Evolutionary conservation across 2,329 filamentous ascomycete genomes (phyloP), one percentile per base, ranked within the genome.

Genomic region (Pseudocercospora fuligena): DNA sequence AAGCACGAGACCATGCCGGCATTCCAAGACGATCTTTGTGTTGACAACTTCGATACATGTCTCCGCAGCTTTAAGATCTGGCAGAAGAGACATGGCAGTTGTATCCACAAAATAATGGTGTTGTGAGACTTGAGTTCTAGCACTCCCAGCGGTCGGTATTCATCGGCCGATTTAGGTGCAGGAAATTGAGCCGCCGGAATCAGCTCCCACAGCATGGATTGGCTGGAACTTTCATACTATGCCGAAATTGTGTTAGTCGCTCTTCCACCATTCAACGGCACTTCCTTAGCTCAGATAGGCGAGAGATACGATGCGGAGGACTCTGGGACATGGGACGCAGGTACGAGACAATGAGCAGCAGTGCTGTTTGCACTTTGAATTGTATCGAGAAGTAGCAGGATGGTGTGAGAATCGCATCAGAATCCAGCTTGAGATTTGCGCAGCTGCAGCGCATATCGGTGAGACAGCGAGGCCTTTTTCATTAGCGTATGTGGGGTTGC

Each of bases 221-320:
- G 51, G 51, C 12, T 27, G 1, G n/a, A 16, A n/a, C 16, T 14
- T 54, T 29, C 19, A 16, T 8, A 5, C 51, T 54, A 54, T 12
- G 21, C 51, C 51, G 16, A 5, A 11, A 29, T 29, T 8, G 25
- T 54, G 21, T 29, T 31, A 54, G 51, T 16, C 12, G 14, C 19
- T 21, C 49, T 53, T 16, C n/a, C 49, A 53, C 25, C 16, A 33
- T 11, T 23, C 23, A 53, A 53, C 49, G 49, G 51, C 51, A 54
- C 51, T 25, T 60, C 16, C 40, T 36, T 33, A 27, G 14, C 12
- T 8, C 19, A 27, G 54, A 64, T 59, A 40, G 21, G 43, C 61
- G 56, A 60, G 62, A 57, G 47, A 59, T 59, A 54, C 43, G 53
- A 56, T 31, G 29, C 6, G 31, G 46, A 54, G 51, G 51, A 29